Evolutionary conservation across 2,329 filamentous ascomycete species (phyloP), one percentile per base, ranked within the genome.

Genomic region (Neonectria hederae): DNA sequence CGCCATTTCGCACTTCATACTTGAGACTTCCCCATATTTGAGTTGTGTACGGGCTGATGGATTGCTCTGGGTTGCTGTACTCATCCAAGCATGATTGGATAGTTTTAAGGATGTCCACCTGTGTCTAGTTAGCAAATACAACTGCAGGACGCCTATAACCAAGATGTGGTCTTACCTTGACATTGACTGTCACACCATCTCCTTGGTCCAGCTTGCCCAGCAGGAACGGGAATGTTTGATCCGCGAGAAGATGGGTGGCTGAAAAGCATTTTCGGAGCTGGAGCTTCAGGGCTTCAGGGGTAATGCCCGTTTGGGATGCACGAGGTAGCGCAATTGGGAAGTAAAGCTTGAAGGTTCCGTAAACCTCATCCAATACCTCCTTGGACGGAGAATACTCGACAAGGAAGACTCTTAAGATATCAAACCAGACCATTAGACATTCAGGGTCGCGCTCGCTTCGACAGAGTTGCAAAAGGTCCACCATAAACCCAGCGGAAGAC

Each of bases 1-100:
- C 87, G 13, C 87, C 87, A 58, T 89, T 88, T 35, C 87, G 84
- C 13, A 89, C 87, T 67, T 89, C 87, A 65, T 87, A 89, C 72
- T 89, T 89, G 51, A 89, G 82, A n/a, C 86, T 86, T 30, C 80
- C 79, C 87, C 87, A 89, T 51, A 88, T 82, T 48, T 83, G 81
- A 54, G 83, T 79, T 19, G 81, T 77, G 53, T 84, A 83, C 0
- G 86, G 86, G 1, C 78, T 78, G 14, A 88, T 72, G 9, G 81
- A 84, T 58, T 82, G 77, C 35, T 82, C 76, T 0, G 83, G 78
- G 42, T 83, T 76, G 1, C 79, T 74, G 63, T 87, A 89, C 28
- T 80, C 73, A 13, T 81, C 79, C 19, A 88, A 70, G 62, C 86
- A 89, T 5, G 84, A 83, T 52, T 83, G 80, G 38, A 88, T 81